These are phyloP conservation scores for Pestalotiopsis sp. DNA, from an alignment of 2,329 filamentous ascomycete genomes.

Conservation along the genomic window DNA sequence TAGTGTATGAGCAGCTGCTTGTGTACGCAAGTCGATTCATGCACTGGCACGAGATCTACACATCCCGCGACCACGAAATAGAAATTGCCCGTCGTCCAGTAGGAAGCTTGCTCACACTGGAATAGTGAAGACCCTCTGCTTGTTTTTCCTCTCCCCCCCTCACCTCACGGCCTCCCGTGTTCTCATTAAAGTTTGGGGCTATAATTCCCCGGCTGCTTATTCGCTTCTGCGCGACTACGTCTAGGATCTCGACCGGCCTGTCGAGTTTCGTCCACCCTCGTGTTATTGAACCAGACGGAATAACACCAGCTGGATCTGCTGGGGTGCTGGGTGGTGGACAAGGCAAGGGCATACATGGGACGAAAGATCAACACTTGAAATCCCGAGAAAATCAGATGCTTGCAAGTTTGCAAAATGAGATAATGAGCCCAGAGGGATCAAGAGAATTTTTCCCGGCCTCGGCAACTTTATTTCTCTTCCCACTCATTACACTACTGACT, in stretches of 20 bases:
- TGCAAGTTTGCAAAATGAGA: neutral
- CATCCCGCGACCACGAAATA: neutral
- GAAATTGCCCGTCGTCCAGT: neutral
- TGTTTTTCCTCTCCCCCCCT: neutral
- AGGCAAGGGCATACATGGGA: slow-evolving; percentile 6
- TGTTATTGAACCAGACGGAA: neutral
- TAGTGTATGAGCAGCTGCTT: slow-evolving; percentile 15
- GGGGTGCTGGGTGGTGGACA: neutral
- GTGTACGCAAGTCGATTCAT: slow-evolving; percentile 12
- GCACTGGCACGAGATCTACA: slow-evolving; percentile 11
- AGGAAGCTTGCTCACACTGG: neutral
- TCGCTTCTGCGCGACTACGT: neutral
- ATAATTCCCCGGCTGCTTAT: neutral
- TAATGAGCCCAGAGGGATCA: neutral
- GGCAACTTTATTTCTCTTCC: neutral
- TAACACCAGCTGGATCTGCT: neutral
- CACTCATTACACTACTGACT: no score
- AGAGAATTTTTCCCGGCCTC: neutral
- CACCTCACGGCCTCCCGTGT: neutral
- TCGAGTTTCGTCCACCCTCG: neutral
- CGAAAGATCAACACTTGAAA: neutral
- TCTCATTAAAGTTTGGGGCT: neutral
- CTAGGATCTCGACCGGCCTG: neutral
- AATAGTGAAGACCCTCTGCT: neutral
- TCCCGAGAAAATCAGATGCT: neutral